Conservation (phyloP, 495 filamentous ascomycete genomes). For the Bathelium albidoporum region DNA sequence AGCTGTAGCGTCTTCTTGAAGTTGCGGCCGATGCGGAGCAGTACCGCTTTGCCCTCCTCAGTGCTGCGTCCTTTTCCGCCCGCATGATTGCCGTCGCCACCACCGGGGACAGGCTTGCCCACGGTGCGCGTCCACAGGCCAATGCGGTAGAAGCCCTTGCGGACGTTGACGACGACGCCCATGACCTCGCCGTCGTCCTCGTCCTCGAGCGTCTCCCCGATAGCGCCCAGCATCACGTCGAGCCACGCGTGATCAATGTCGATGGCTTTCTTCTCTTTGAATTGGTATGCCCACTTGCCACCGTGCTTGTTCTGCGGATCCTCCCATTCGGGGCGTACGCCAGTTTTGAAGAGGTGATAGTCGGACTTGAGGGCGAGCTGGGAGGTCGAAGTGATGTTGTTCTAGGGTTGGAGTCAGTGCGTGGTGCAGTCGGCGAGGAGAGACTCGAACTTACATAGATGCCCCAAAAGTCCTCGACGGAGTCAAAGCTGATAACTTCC, state of each 20-base stretch:
- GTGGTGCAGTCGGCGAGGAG: not conserved
- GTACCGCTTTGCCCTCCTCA: conserved; percentile 73
- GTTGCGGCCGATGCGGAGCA: conserved; percentile 69
- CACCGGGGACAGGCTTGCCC: conserved; percentile 66
- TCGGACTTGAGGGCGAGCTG: conserved; percentile 95
- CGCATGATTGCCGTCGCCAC: conserved; percentile 57
- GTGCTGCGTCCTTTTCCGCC: conserved; percentile 57
- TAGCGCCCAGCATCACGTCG: conserved; percentile 88
- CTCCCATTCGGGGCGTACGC: conserved; percentile 96
- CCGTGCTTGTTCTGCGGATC: conserved; percentile 97
- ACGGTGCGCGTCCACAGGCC: conserved; percentile 88
- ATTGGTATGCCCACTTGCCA: conserved; percentile 95
- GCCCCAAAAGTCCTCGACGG: conserved; percentile 99
- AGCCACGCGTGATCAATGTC: conserved; percentile 96
- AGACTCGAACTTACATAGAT: conserved; percentile 67
- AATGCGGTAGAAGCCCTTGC: conserved; percentile 95
- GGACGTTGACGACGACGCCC: conserved; percentile 98
- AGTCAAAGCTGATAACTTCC: conserved; percentile 96
- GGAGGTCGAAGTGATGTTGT: conserved; percentile 94
- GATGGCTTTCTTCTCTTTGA: conserved; percentile 85
- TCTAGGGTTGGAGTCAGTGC: conserved; percentile 44
- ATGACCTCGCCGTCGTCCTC: conserved; percentile 89
- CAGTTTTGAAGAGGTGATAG: conserved; percentile 98
- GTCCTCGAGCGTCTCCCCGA: conserved; percentile 94
- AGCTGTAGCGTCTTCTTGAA: conserved; percentile 88